Evolutionary conservation across 2,329 filamentous ascomycete species (phyloP).

Genomic region (Ophiocordyceps polyrhachis-furcata): DNA sequence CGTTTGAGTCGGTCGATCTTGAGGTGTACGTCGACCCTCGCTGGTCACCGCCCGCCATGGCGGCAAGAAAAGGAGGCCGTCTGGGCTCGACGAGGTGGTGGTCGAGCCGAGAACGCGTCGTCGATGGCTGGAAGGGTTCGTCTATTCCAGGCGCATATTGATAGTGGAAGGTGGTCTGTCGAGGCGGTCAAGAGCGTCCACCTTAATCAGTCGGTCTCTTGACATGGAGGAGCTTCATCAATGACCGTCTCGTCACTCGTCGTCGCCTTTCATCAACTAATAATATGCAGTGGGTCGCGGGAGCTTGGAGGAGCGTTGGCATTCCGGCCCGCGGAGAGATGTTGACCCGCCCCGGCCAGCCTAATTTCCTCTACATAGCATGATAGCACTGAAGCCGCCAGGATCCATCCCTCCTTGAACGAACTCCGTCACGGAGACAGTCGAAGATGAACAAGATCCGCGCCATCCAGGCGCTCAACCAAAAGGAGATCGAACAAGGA

Average conservation of each 20-base stretch:
- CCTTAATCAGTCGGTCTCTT: background rate
- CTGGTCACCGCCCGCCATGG: constrained; percentile 34
- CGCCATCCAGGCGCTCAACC: constrained; percentile 81
- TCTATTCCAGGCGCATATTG: background rate
- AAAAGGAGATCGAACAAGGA: constrained; percentile 80
- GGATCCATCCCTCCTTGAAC: background rate
- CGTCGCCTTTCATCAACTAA: background rate
- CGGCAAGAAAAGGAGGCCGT: background rate
- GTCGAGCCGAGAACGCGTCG: background rate
- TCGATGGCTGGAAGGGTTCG: background rate
- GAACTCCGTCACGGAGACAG: too few species aligned
- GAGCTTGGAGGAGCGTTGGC: background rate
- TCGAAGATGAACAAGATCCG: constrained; percentile 75
- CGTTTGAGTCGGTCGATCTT: constrained; percentile 36
- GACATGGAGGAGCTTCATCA: background rate
- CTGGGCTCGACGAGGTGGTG: background rate
- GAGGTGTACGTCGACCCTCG: constrained; percentile 40
- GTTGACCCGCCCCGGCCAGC: background rate
- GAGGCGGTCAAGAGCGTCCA: background rate
- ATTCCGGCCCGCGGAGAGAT: background rate
- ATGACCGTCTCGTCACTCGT: background rate
- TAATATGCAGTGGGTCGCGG: background rate
- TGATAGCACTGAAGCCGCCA: background rate
- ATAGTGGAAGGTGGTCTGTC: background rate
- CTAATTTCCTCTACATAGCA: too few species aligned